Evolutionary conservation across 768 basidiomycete species (phyloP).

Genomic region (Lactifluus subvellereus): DNA sequence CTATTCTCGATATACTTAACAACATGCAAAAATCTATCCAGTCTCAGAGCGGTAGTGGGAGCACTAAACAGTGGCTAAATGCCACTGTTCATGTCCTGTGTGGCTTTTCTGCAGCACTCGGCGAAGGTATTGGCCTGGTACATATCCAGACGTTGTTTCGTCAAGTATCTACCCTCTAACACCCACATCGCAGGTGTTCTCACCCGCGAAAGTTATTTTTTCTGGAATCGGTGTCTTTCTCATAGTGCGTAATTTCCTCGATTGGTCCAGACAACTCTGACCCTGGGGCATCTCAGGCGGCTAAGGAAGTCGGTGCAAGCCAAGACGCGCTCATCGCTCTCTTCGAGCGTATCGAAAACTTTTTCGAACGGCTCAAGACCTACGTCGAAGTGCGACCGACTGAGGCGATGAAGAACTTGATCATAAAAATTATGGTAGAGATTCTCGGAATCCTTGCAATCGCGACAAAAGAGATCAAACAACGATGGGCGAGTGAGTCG

Average conservation of each 20-base stretch:
- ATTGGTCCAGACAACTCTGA: background rate
- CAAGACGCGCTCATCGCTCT: background rate
- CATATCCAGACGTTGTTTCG: background rate
- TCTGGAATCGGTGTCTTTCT: conserved; percentile 3
- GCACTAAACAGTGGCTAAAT: background rate
- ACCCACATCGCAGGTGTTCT: background rate
- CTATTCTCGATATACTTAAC: background rate
- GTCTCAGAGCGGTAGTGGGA: background rate
- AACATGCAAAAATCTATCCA: background rate
- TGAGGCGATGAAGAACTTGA: background rate
- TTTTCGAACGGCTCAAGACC: background rate
- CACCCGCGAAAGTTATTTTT: conserved; percentile 1
- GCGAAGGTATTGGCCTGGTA: background rate
- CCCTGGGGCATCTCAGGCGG: background rate
- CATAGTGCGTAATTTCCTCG: background rate
- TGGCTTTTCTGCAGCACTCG: background rate
- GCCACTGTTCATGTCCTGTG: background rate
- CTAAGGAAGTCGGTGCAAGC: background rate
- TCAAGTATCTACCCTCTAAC: background rate
- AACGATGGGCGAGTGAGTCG: background rate
- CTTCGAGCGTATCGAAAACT: conserved; percentile 3
- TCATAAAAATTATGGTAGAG: conserved; percentile 1
- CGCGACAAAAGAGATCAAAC: conserved; percentile 1
- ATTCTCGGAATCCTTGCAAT: conserved; percentile 4
- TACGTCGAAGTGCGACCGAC: background rate